phyloP scores from a whole-genome alignment of 192 early-diverging fungal species.

The Coemansia reversa region DNA sequence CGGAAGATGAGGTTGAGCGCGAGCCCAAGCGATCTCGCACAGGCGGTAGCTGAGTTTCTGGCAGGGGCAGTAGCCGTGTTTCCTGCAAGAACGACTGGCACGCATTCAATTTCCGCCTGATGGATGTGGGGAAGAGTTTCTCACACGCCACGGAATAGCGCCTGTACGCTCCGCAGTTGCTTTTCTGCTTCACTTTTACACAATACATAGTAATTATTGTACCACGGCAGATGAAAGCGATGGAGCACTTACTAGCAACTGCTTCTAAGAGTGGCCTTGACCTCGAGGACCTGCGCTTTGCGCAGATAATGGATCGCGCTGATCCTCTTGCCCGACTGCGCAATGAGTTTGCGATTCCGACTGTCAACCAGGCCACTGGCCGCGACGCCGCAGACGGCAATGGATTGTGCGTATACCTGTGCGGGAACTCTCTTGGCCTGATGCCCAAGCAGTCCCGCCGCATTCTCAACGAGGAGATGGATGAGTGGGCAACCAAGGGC shows the following conservation, averaged over 20 bases:
- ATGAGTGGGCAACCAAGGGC: conserved; percentile 83
- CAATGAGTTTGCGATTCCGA: conserved; percentile 72
- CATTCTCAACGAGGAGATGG: conserved; percentile 83
- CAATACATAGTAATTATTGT: not conserved
- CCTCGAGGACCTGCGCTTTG: conserved; percentile 53
- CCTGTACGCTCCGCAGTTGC: not conserved
- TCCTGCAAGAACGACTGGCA: no score
- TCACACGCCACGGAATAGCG: not conserved
- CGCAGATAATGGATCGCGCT: conserved; percentile 58
- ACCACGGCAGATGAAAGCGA: not conserved
- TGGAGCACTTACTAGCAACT: conserved; percentile 29
- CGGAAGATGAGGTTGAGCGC: conserved; percentile 4
- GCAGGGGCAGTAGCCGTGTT: no score
- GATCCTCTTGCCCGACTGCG: conserved; percentile 63
- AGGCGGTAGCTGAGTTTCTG: not conserved
- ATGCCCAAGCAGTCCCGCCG: conserved; percentile 67
- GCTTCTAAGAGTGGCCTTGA: conserved; percentile 18
- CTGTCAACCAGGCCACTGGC: conserved; percentile 49
- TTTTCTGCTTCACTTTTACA: not conserved
- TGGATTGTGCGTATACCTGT: conserved; percentile 71
- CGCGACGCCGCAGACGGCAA: conserved; percentile 6
- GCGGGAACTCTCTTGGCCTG: conserved; percentile 94
- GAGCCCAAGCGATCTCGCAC: conserved; percentile 8
- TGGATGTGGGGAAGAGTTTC: not conserved
- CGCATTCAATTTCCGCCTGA: no score